phyloP scores from a whole-genome alignment of 306 rosid genomes.

The Lathyrus sativus region DNA sequence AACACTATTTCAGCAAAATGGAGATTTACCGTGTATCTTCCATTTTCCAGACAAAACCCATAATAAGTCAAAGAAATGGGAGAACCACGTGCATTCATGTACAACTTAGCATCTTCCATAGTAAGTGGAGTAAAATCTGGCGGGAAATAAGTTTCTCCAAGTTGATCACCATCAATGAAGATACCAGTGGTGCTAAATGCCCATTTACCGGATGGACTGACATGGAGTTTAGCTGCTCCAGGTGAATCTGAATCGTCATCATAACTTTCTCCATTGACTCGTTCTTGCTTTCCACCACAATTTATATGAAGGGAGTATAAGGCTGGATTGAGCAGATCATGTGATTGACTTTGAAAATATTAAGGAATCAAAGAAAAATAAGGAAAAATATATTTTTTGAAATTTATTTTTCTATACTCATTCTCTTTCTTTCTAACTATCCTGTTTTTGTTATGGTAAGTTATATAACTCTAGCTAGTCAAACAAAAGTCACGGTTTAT shows the following conservation, averaged over 20 bases:
- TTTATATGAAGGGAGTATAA: conserved; percentile 36
- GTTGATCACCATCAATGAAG: conserved; percentile 32
- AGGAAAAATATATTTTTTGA: background rate
- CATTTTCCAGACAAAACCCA: conserved; percentile 57
- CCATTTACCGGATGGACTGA: conserved; percentile 39
- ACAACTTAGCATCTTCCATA: conserved; percentile 40
- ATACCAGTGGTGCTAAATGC: conserved; percentile 59
- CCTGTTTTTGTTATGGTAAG: background rate
- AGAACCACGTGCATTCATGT: conserved; percentile 63
- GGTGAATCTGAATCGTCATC: background rate
- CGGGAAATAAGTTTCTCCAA: background rate
- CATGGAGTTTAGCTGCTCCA: conserved; percentile 3
- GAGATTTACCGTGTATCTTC: conserved; percentile 47
- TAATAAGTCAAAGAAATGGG: conserved; percentile 67
- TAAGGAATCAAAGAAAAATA: background rate
- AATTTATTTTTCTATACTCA: background rate
- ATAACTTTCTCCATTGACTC: background rate
- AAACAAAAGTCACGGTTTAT: background rate
- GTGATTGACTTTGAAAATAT: conserved; percentile 1
- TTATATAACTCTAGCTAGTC: background rate
- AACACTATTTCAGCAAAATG: conserved; percentile 62
- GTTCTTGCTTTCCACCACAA: conserved; percentile 22
- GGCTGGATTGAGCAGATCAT: conserved; percentile 4
- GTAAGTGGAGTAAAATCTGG: background rate
- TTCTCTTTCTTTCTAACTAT: background rate